Base-by-base conservation (phyloP, 73 alveolate species). In the Durusdinium trenchii region DNA sequence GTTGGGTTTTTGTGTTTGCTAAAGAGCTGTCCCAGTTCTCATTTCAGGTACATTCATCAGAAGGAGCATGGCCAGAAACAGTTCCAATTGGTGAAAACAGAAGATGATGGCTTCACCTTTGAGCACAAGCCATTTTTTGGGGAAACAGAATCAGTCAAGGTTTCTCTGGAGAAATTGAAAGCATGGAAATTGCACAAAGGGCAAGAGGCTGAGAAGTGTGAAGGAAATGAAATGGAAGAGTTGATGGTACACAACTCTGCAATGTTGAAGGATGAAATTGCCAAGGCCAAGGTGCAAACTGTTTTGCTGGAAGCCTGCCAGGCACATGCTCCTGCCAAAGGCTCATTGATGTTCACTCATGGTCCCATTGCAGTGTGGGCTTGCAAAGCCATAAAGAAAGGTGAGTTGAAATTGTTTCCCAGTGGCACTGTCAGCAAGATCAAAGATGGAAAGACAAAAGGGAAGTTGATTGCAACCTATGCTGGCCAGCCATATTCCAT, bases 1-100 rank as follows among this genome's bases (percentile, higher is more conserved):
- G 6, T 73, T 73, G 32, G 51, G 69, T 57, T 57, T 57, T 23
- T 23, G 12, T 57, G 12, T 57, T 57, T 12, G 69, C 23, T 23
- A 57, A 12, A 57, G 69, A 16, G 32, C 23, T n/a, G n/a, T n/a
- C 78, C 38, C 38, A 6, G 38, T 7, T 6, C 5, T 35, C 35
- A 12, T 40, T 73, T 42, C 62, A 78, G 87, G 87, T 78, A 78
- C 62, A 73, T 35, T 14, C 7, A 78, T 40, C 40, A 14, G 45
- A 78, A 73, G 52, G 43, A 43, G 62, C 87, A 78, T 78, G 87
- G 87, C 87, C 42, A 1, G 62, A 78, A 78, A 43, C 18, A 45
- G 60, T 78, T 40, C 62, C 14, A 43, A 38, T 61, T 78, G 32
- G 14, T 3, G 61, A 10, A 36, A 6, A 40, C 40, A 3, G 40